Percentiles rank a stretch among this genome's conserved stretches.
These are phyloP conservation scores for Cyberlindnera petersonii DNA, from an alignment of 805 yeast genomes.

Conservation along the genomic window DNA sequence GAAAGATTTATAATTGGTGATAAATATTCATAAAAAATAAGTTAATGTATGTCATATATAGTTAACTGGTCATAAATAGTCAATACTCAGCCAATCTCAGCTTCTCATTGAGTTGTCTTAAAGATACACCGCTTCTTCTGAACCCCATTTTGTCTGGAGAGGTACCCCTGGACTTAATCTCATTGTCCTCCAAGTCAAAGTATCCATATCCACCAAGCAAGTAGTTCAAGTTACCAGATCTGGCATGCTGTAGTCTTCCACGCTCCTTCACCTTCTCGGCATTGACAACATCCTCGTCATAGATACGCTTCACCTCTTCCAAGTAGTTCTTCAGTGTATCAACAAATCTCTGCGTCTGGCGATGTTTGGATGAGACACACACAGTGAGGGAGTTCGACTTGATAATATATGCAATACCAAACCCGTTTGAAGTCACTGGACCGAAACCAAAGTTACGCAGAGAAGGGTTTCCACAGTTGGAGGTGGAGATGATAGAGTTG, in stretches of 20 bases:
- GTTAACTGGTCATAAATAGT: not conserved
- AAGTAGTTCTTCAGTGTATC: slow-evolving; percentile 63
- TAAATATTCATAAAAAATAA: not conserved
- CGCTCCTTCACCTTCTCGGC: slow-evolving; percentile 19
- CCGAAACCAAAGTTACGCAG: slow-evolving; percentile 86
- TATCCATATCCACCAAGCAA: slow-evolving; percentile 84
- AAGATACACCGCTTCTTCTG: slow-evolving; percentile 23
- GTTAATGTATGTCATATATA: slow-evolving; percentile 1
- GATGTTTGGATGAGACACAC: slow-evolving; percentile 81
- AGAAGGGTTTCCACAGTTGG: slow-evolving; percentile 92
- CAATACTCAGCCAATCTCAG: slow-evolving; percentile 29
- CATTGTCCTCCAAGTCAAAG: slow-evolving; percentile 67
- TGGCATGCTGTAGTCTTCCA: slow-evolving; percentile 27
- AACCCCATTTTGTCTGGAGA: slow-evolving; percentile 26
- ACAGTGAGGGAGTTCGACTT: slow-evolving; percentile 74
- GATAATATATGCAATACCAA: slow-evolving; percentile 89
- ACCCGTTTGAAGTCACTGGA: slow-evolving; percentile 86
- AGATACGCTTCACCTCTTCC: slow-evolving; percentile 52
- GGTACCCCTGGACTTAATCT: slow-evolving; percentile 44
- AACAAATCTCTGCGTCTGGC: slow-evolving; percentile 78
- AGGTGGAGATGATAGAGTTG: slow-evolving; percentile 74
- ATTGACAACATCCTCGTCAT: slow-evolving; percentile 29
- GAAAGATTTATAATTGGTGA: too few relatives aligned
- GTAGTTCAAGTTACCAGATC: slow-evolving; percentile 36
- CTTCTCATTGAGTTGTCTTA: slow-evolving; percentile 28